These are phyloP conservation scores for Arthrobotrys sinensis DNA, from an alignment of 2,329 filamentous ascomycete genomes.

Conservation along the genomic window DNA sequence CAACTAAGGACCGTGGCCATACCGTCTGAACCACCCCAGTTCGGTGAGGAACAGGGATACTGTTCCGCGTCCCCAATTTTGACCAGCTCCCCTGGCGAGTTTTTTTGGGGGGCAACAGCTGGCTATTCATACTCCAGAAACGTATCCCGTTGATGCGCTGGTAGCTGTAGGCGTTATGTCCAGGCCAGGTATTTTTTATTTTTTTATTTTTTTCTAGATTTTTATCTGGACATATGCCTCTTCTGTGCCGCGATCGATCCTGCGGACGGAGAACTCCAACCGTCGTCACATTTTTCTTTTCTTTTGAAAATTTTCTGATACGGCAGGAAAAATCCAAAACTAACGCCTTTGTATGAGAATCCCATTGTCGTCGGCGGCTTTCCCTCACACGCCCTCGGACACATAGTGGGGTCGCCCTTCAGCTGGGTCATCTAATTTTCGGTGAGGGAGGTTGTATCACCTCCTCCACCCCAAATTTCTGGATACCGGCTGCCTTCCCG, in stretches of 20 bases:
- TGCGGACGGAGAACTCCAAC: conserved; percentile 19
- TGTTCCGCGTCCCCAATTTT: conserved; percentile 55
- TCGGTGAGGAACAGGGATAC: conserved; percentile 43
- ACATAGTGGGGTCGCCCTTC: conserved; percentile 45
- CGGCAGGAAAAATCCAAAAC: background rate
- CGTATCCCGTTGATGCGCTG: conserved; percentile 50
- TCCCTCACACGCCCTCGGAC: conserved; percentile 28
- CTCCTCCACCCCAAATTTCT: conserved; percentile 60
- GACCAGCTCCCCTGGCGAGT: conserved; percentile 53
- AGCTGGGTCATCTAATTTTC: conserved; percentile 59
- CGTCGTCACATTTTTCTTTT: conserved; percentile 17
- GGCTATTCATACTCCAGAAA: conserved; percentile 44
- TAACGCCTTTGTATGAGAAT: conserved; percentile 21
- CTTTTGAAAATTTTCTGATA: conserved; percentile 1
- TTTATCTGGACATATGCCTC: conserved; percentile 8
- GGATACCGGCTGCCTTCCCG: conserved; percentile 60
- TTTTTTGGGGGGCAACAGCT: conserved; percentile 53
- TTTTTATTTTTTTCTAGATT: background rate
- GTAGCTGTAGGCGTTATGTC: conserved; percentile 38
- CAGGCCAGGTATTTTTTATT: background rate
- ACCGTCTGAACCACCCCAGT: conserved; percentile 54
- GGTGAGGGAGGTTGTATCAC: conserved; percentile 36
- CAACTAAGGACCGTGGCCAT: conserved; percentile 54
- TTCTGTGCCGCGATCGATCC: conserved; percentile 21
- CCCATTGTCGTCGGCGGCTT: conserved; percentile 28